Evolutionary conservation across 2,329 filamentous ascomycete species (phyloP), one percentile per base, ranked within the genome.

Genomic region (Clonostachys sp.): DNA sequence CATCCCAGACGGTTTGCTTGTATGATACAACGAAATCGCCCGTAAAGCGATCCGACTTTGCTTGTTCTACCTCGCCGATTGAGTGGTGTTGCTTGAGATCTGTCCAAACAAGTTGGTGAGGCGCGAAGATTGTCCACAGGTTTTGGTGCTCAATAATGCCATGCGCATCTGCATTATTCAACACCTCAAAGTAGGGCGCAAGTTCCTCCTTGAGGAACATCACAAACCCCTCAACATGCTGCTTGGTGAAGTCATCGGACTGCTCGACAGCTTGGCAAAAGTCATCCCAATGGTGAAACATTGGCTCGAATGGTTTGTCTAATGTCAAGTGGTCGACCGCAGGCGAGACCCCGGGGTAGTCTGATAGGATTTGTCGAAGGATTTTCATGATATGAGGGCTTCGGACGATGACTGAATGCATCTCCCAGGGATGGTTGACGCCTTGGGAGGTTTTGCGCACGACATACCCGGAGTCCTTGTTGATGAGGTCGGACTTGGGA

Each of bases 231-330:
- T 65, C 55, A 3, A 79, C 56, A 51, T 81, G 75, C 34, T 70
- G 61, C 42, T 67, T 73, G 3, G 72, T 74, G 17, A 48, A 34
- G 1, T 54, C 55, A 2, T 65, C 57, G 9, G 68, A 55, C 34
- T 70, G 65, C 9, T 72, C 20, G 70, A 68, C 7, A 39, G 36
- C 24, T 9, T 30, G 24, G 24, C 24, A 30, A 30, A 83, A 70
- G 6, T 66, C 56, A 2, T 71, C 65, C 82, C 83, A 88, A 33
- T 84, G 75, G 61, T 89, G 83, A 39, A 87, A 78, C 44, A 89
- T 79, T 0, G 80, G 78, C 53, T 78, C 67, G 51, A 87, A 87
- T 0, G 80, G 81, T 0, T 74, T 75, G 9, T 65, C 60, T 50
- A 88, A 86, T 48, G 80, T 78, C 2, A 87, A 67, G 2, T 80